Conservation (phyloP, 1,284 basidiomycete species). For the Apiotrichum laibachii region DNA sequence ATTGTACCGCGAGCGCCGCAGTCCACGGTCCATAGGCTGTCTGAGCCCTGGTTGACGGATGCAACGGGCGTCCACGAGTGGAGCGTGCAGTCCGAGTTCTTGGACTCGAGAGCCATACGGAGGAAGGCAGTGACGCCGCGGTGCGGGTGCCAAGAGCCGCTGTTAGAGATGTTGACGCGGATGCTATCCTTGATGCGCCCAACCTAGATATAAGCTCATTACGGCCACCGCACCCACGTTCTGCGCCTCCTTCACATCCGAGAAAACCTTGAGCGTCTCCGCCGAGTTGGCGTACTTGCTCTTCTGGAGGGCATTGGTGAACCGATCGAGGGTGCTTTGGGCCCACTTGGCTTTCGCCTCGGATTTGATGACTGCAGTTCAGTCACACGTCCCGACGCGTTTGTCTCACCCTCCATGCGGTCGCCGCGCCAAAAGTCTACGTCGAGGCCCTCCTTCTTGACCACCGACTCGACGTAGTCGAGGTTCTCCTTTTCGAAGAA, state of each 20-base stretch:
- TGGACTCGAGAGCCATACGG: slow-evolving; percentile 9
- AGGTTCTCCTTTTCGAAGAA: slow-evolving; percentile 64
- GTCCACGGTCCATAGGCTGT: slow-evolving; percentile 21
- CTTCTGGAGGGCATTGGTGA: not conserved
- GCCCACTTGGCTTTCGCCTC: not conserved
- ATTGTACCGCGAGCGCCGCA: slow-evolving; percentile 26
- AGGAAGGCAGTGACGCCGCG: slow-evolving; percentile 15
- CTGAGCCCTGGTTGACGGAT: not conserved
- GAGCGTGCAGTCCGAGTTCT: not conserved
- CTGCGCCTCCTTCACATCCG: not conserved
- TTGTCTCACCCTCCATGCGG: slow-evolving; percentile 24
- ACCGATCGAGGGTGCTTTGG: not conserved
- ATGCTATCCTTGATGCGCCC: not conserved
- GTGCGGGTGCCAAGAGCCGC: slow-evolving; percentile 21
- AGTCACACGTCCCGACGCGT: too few relatives aligned
- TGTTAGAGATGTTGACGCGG: not conserved
- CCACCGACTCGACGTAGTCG: slow-evolving; percentile 65
- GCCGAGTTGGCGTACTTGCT: not conserved
- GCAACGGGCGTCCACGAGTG: slow-evolving; percentile 17
- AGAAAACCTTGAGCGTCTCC: not conserved
- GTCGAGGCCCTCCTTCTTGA: slow-evolving; percentile 28
- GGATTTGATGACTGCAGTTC: not conserved
- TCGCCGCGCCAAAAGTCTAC: slow-evolving; percentile 30
- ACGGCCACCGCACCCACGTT: not conserved
- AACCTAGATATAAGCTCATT: not conserved